Base-by-base conservation (phyloP, 106 monocot species). In the Hemerocallis citrina region DNA sequence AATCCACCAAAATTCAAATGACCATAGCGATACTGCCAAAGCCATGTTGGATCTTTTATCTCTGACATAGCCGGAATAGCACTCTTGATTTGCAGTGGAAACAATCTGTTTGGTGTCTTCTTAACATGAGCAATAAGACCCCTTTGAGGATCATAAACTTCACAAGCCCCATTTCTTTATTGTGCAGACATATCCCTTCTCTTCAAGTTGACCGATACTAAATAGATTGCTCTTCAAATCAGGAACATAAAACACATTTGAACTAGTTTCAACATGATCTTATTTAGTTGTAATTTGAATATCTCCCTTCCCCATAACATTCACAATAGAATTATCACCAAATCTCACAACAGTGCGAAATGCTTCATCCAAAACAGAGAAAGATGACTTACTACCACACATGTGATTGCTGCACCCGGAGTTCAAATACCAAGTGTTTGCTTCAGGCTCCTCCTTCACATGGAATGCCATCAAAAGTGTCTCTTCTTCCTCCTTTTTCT, bases 341-440 rank as follows among this genome's bases (percentile, higher is more conserved):
- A 72, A 72, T 20, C 23, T 45, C 12, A 59, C 55, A 4, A 13
- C 51, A 63, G 54, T 31, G 40, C 29, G 52, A 71, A 63, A 71
- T 6, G 10, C 28, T 34, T 71, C 33, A 71, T 70, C 48, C 34
- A 61, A 39, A n/a, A 47, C 22, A 50, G 61, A 50, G 47, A 61
- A 61, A 52, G 38, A 50, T 48, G 34, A 52, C 16, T 65, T 52
- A 27, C 24, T 13, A n/a, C n/a, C n/a, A n/a, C n/a, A n/a, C n/a
- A n/a, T n/a, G n/a, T n/a, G n/a, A n/a, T n/a, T n/a, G n/a, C 11
- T 58, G 68, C 57, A 58, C 1, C 68, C 44, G 16, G 33, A 55
- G 41, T 68, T 33, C 46, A 68, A 14, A 61, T 61, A 49, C 48
- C 28, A 60, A 16, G 33, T 47, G 19, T 11, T 38, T 38, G 37